phyloP scores from a whole-genome alignment of 371 early-diverging fungal genomes.

The Mortierella sp. region DNA sequence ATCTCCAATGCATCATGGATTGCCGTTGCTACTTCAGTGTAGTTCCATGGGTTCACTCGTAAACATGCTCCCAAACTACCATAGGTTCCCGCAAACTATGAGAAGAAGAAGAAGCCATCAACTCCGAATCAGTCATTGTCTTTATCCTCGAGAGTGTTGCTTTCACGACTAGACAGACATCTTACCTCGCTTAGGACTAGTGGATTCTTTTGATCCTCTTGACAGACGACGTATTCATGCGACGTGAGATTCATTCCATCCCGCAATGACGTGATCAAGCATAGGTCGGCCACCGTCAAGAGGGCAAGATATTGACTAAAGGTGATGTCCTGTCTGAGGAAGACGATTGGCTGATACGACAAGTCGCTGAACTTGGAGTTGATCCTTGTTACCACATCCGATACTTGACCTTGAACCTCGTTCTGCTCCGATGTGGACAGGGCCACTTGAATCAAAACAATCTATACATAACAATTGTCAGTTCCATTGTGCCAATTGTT shows the following conservation, averaged over 20 bases:
- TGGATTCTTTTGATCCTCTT: slow-evolving; percentile 91
- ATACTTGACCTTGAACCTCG: slow-evolving; percentile 82
- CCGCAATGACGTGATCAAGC: slow-evolving; percentile 93
- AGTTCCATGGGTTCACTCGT: slow-evolving; percentile 98
- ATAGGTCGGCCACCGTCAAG: slow-evolving; percentile 93
- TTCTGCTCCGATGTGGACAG: slow-evolving; percentile 63
- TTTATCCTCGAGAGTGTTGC: too few relatives aligned
- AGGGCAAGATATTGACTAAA: slow-evolving; percentile 96
- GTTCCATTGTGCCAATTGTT: too few relatives aligned
- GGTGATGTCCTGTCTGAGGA: slow-evolving; percentile 88
- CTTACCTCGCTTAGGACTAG: slow-evolving; percentile 97
- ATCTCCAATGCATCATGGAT: slow-evolving; percentile 91
- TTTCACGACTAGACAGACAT: too few relatives aligned
- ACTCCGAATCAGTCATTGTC: too few relatives aligned
- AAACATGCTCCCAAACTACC: slow-evolving; percentile 91
- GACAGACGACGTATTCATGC: slow-evolving; percentile 98
- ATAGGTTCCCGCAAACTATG: slow-evolving; percentile 97
- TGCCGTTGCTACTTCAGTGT: slow-evolving; percentile 89
- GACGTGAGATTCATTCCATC: slow-evolving; percentile 99
- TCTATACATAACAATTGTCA: too few relatives aligned
- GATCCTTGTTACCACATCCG: slow-evolving; percentile 90
- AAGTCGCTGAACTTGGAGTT: too few relatives aligned
- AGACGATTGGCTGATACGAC: too few relatives aligned
- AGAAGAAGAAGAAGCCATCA: too few relatives aligned
- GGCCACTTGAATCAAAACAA: slow-evolving; percentile 91